Evolutionary conservation across 2,329 filamentous ascomycete species (phyloP), one percentile per base, ranked within the genome.

Genomic region (Stagonosporopsis cucurbitacearum): DNA sequence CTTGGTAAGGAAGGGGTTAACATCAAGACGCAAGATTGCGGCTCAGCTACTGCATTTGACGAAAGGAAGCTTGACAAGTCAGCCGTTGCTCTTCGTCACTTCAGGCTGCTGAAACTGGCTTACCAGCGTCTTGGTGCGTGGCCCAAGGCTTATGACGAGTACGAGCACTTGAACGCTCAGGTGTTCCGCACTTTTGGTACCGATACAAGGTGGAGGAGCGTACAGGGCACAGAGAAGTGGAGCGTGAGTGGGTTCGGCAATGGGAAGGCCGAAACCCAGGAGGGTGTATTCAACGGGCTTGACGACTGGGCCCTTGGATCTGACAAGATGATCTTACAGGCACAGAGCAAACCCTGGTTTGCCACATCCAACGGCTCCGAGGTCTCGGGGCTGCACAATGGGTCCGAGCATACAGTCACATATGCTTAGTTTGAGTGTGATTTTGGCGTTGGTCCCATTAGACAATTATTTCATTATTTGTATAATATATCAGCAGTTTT

Each of bases 151-250:
- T 79, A 78, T 60, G 68, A 59, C 8, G 79, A 82, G 63, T 83
- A 83, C 59, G 76, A 82, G 64, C 72, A 71, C 4, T 66, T 84
- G 48, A 81, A 79, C 44, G 76, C 74, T 0, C 73, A 80, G 43
- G 46, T 82, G 6, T 80, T 80, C 67, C 62, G 69, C 5, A 67
- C 69, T 17, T 83, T 77, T 58, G 68, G 68, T 4, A 35, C 35
- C 3, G 64, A 71, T 19, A 52, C 62, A 4, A 71, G 76, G 25
- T 68, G 82, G 64, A 75, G 78, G 62, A 75, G 74, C 0, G 66
- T 76, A 0, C 75, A 79, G 54, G 79, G 78, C 1, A 76, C 80
- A 0, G 80, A 81, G 70, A 80, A 79, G 69, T 82, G 80, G 80
- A 68, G 75, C 49, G 66, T 78, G 12, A 79, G 80, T 66, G 70